phyloP scores from a whole-genome alignment of 805 yeast genomes.

The Yarrowia keelungensis region DNA sequence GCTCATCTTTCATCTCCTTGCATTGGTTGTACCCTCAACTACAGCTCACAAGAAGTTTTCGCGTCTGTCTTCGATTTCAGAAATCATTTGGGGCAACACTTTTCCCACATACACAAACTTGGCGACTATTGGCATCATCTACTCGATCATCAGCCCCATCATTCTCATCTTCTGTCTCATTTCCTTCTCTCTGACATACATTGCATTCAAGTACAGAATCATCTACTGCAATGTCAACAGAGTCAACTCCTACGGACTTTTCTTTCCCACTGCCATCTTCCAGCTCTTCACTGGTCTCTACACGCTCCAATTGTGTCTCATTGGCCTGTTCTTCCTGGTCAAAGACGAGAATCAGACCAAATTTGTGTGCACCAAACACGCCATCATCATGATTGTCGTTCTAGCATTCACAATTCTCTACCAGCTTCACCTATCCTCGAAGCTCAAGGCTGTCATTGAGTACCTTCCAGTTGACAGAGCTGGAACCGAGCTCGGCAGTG shows the following conservation, averaged over 20 bases:
- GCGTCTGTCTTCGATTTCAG: slow-evolving; percentile 55
- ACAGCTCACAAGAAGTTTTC: slow-evolving; percentile 68
- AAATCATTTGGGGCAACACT: slow-evolving; percentile 76
- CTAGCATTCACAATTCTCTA: slow-evolving; percentile 62
- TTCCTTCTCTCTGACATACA: slow-evolving; percentile 62
- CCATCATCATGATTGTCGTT: slow-evolving; percentile 59
- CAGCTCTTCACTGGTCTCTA: slow-evolving; percentile 84
- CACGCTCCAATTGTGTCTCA: slow-evolving; percentile 76
- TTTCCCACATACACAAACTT: slow-evolving; percentile 80
- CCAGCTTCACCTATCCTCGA: slow-evolving; percentile 59
- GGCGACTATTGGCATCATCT: slow-evolving; percentile 79
- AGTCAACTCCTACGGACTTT: slow-evolving; percentile 44
- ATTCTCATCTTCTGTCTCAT: slow-evolving; percentile 67
- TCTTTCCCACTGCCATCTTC: slow-evolving; percentile 75
- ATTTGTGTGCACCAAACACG: slow-evolving; percentile 56
- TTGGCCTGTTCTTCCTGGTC: slow-evolving; percentile 76
- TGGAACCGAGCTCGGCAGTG: neutral
- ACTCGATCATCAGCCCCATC: slow-evolving; percentile 79
- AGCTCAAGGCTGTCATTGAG: slow-evolving; percentile 35
- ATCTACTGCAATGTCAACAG: slow-evolving; percentile 73
- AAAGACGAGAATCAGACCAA: slow-evolving; percentile 56
- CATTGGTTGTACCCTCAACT: neutral
- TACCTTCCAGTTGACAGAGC: slow-evolving; percentile 18
- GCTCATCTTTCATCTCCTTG: slow-evolving; percentile 52
- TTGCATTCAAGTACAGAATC: slow-evolving; percentile 75